These are phyloP conservation scores for Trichoderma sp. DNA, from an alignment of 2,329 filamentous ascomycete species.

Conservation along the genomic window DNA sequence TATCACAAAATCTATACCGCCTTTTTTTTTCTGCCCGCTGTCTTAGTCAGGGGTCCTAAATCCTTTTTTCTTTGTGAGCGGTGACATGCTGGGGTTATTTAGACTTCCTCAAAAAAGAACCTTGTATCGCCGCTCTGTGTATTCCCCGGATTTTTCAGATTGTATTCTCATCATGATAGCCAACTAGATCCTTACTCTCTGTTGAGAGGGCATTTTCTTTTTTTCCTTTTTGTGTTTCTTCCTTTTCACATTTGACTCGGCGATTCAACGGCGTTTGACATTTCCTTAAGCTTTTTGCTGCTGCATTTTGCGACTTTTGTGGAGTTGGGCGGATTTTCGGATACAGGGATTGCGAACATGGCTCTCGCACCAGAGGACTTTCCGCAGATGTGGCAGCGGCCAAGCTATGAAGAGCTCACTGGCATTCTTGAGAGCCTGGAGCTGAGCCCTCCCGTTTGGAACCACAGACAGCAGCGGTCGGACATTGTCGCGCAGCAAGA, in stretches of 20 bases:
- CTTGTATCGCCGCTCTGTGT: background rate
- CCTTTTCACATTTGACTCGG: background rate
- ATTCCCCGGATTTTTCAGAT: background rate
- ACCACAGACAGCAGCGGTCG: conserved; percentile 48
- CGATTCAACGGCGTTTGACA: background rate
- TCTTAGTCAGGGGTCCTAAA: conserved; percentile 8
- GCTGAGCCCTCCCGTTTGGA: conserved; percentile 71
- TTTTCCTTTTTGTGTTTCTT: background rate
- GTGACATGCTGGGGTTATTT: conserved; percentile 14
- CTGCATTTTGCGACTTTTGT: background rate
- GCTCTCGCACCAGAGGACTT: conserved; percentile 60
- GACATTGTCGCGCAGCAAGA: conserved; percentile 49
- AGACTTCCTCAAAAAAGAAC: background rate
- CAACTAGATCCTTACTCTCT: conserved; percentile 7
- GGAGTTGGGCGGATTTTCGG: background rate
- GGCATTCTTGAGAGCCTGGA: conserved; percentile 68
- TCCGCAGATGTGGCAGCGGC: conserved; percentile 81
- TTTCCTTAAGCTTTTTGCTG: background rate
- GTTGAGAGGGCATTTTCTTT: background rate
- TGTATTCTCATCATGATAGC: conserved; percentile 17
- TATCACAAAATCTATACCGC: background rate
- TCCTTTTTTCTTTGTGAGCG: background rate
- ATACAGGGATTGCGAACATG: conserved; percentile 34
- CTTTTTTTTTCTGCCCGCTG: background rate
- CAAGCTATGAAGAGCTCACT: conserved; percentile 66